phyloP scores from a whole-genome alignment of 495 filamentous ascomycete species.

The Filosporella fistucella region DNA sequence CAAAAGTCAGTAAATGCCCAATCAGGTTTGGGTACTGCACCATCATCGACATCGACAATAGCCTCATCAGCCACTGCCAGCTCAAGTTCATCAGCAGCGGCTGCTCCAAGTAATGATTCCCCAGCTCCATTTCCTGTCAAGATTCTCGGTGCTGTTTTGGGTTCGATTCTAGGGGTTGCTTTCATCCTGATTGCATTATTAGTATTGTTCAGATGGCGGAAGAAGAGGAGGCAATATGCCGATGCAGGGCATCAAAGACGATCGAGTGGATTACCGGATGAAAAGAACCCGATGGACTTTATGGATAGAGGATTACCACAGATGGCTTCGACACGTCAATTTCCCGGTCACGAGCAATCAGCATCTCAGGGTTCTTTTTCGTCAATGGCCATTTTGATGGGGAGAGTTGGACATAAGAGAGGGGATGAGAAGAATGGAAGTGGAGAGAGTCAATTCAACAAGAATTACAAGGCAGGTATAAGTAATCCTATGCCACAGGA shows the following conservation, averaged over 20 bases:
- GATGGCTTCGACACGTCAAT: constrained; percentile 29
- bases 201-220: constrained; percentile 59
- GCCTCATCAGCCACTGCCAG: constrained; percentile 25
- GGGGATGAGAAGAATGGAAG: constrained; percentile 36
- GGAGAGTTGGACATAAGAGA: constrained; percentile 36
- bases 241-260: constrained; percentile 44
- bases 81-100: constrained; percentile 29
- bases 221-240: constrained; percentile 34
- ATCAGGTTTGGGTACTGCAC: constrained; percentile 31
- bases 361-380: constrained; percentile 46
- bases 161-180: constrained; percentile 68
- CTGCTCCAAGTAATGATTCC: constrained; percentile 21
- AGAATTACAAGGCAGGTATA: constrained; percentile 49
- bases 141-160: constrained; percentile 77
- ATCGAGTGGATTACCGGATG: constrained; percentile 41
- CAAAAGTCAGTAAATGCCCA: constrained; percentile 34
- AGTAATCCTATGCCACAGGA: constrained; percentile 46
- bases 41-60: constrained; percentile 38
- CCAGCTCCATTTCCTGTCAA: constrained; percentile 23
- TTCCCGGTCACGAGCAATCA: constrained; percentile 40
- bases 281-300: constrained; percentile 46
- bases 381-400: constrained; percentile 53
- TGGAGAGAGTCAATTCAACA: constrained; percentile 40
- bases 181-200: constrained; percentile 65
- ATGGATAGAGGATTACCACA: constrained; percentile 45